Evolutionary conservation across 2,329 filamentous ascomycete genomes (phyloP).

Genomic region (Fusarium sp.): DNA sequence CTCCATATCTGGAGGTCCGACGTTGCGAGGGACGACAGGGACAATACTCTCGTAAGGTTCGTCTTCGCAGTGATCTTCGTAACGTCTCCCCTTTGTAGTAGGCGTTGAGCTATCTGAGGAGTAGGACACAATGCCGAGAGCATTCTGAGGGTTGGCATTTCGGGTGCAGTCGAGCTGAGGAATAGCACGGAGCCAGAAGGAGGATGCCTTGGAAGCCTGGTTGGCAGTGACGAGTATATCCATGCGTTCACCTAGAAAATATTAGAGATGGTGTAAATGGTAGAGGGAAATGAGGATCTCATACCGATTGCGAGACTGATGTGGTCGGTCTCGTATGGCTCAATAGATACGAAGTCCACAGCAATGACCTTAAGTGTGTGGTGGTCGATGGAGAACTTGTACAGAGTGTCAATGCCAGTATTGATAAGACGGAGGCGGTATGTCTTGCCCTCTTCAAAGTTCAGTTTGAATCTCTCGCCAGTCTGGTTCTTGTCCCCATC

Average conservation of each 20-base stretch:
- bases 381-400: slow-evolving; percentile 67
- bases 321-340: slow-evolving; percentile 65
- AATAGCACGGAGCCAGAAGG: slow-evolving; percentile 65
- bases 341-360: slow-evolving; percentile 69
- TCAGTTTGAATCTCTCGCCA: slow-evolving; percentile 55
- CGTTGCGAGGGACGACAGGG: slow-evolving; percentile 54
- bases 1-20: slow-evolving; percentile 48
- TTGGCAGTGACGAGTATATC: slow-evolving; percentile 63
- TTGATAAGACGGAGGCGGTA: slow-evolving; percentile 66
- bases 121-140: slow-evolving; percentile 64
- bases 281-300: slow-evolving; percentile 6
- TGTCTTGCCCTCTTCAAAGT: slow-evolving; percentile 58
- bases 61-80: slow-evolving; percentile 52
- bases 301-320: slow-evolving; percentile 63
- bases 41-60: slow-evolving; percentile 52
- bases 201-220: slow-evolving; percentile 48
- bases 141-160: slow-evolving; percentile 58
- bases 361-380: slow-evolving; percentile 71
- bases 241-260: slow-evolving; percentile 59
- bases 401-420: slow-evolving; percentile 58
- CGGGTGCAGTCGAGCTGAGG: slow-evolving; percentile 59
- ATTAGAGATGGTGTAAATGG: slow-evolving; percentile 13
- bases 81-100: slow-evolving; percentile 23
- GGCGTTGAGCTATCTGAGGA: slow-evolving; percentile 43
- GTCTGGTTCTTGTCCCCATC: slow-evolving; percentile 37